Percentiles rank a stretch among this genome's conserved stretches.
Evolutionary conservation across 148 eudicot species (phyloP).

Genomic region (Limonium bicolor): DNA sequence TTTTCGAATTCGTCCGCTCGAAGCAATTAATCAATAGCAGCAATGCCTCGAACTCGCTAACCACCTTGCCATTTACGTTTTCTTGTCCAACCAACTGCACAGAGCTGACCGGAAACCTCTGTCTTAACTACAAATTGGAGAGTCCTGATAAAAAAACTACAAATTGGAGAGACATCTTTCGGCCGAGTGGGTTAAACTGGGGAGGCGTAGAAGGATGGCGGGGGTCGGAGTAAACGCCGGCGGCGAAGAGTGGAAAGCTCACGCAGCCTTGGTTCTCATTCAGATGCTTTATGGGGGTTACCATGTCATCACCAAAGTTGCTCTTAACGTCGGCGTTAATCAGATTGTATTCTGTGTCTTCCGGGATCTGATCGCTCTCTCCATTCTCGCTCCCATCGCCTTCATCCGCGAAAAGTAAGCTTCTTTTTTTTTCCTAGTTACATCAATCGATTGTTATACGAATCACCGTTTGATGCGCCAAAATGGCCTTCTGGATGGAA

Average conservation of each 20-base stretch:
- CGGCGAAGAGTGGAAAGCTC: constrained; percentile 41
- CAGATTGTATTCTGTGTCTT: constrained; percentile 74
- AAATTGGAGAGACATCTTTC: too few relatives aligned
- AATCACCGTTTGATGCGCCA: neutral
- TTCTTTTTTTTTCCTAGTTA: neutral
- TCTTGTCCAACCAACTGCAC: too few relatives aligned
- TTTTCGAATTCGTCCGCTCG: too few relatives aligned
- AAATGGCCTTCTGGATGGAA: neutral
- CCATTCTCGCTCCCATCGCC: constrained; percentile 82
- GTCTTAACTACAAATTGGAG: too few relatives aligned
- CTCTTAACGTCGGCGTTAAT: constrained; percentile 68
- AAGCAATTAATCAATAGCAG: too few relatives aligned
- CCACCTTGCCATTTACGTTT: too few relatives aligned
- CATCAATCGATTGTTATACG: neutral
- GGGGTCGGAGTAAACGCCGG: neutral
- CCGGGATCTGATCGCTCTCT: constrained; percentile 68
- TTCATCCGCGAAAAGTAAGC: constrained; percentile 68
- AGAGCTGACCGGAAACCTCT: too few relatives aligned
- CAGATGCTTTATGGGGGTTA: constrained; percentile 69
- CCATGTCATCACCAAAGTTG: constrained; percentile 80
- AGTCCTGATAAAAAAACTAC: too few relatives aligned
- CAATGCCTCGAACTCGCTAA: too few relatives aligned
- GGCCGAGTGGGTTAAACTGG: too few relatives aligned
- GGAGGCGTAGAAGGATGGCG: too few relatives aligned
- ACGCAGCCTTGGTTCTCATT: constrained; percentile 49